Evolutionary conservation across 2,329 filamentous ascomycete species (phyloP).

Genomic region (Botrytis porri): DNA sequence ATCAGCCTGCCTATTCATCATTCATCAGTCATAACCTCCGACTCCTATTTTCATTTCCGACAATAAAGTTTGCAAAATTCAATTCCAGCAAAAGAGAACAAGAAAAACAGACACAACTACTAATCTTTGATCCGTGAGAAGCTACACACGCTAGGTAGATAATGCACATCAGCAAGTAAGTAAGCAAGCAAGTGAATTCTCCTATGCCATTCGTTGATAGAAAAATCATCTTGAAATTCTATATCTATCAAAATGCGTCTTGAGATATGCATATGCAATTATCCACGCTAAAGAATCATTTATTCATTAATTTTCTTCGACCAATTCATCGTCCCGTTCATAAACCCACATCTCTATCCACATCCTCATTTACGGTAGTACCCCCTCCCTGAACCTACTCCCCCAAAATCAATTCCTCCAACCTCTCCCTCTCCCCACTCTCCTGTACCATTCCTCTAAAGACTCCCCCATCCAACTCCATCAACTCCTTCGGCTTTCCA

Average conservation of each 20-base stretch:
- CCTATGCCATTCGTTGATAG: neutral
- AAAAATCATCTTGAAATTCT: neutral
- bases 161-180: too few species aligned
- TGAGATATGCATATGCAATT: neutral
- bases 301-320: neutral
- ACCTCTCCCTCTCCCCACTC: constrained; percentile 52
- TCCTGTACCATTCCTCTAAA: constrained; percentile 64
- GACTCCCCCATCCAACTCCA: constrained; percentile 45
- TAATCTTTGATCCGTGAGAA: too few species aligned
- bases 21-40: too few species aligned
- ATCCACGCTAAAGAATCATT: neutral
- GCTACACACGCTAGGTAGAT: too few species aligned
- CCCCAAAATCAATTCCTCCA: constrained; percentile 28
- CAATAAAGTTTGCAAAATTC: too few species aligned
- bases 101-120: too few species aligned
- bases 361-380: neutral
- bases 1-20: too few species aligned
- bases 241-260: neutral
- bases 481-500: constrained; percentile 61
- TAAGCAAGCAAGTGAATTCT: too few species aligned
- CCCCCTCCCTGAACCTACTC: neutral
- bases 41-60: too few species aligned
- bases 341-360: neutral
- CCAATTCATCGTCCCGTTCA: neutral
- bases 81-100: too few species aligned